Evolutionary conservation across 352 stramenopile species (phyloP).

Genomic region (Globisporangium alternatum): DNA sequence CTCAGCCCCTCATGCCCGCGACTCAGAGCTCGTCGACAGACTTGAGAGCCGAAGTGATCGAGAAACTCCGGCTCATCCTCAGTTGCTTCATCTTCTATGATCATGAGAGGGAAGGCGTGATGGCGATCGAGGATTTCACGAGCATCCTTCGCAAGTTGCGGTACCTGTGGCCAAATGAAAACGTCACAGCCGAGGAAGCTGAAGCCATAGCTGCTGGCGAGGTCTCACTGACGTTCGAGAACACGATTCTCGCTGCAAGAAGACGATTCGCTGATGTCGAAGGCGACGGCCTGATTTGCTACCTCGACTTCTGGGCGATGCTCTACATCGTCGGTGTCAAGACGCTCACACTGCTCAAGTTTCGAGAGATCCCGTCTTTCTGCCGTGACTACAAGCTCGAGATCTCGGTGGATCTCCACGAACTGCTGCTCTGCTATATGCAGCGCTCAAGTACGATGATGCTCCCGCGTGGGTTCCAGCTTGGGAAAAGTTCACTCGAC

Average conservation of each 20-base stretch:
- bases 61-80: conserved; percentile 60
- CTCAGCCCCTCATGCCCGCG: conserved; percentile 20
- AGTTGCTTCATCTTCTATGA: conserved; percentile 79
- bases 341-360: conserved; percentile 47
- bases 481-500: conserved; percentile 48
- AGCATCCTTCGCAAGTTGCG: conserved; percentile 46
- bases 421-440: conserved; percentile 58
- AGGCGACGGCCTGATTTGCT: conserved; percentile 63
- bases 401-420: conserved; percentile 41
- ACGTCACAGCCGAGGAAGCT: conserved; percentile 35
- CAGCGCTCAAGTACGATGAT: conserved; percentile 50
- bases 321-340: conserved; percentile 73
- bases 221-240: conserved; percentile 50
- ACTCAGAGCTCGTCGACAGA: background rate
- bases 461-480: conserved; percentile 52
- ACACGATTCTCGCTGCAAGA: conserved; percentile 39
- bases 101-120: conserved; percentile 50
- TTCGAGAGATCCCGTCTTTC: conserved; percentile 69
- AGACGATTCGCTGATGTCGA: conserved; percentile 52
- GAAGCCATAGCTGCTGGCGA: conserved; percentile 18
- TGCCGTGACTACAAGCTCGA: conserved; percentile 80
- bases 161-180: conserved; percentile 63
- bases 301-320: conserved; percentile 84
- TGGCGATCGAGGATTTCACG: conserved; percentile 48
- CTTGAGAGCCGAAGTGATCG: conserved; percentile 21